A percentile compares a stretch with the other conserved stretches of the same genome.
These are phyloP conservation scores for Globisporangium nunn DNA, from an alignment of 352 stramenopile species.

Conservation along the genomic window DNA sequence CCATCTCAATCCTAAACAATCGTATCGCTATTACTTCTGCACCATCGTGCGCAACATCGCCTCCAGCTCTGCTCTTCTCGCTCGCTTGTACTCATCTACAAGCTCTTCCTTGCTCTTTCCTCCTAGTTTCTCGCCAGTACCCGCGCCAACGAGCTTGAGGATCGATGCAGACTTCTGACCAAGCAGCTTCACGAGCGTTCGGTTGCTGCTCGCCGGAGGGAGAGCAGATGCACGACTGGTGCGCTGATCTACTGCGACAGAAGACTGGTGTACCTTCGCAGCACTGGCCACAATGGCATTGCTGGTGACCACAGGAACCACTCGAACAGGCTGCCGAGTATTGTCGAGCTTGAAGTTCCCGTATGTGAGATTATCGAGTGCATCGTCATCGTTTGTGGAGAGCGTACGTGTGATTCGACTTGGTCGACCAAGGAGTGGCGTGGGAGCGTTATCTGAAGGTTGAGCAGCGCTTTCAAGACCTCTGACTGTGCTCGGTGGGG, in stretches of 20 bases:
- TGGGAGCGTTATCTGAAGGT: too few species aligned
- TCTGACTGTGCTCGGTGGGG: constrained; percentile 1
- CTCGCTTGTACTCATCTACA: constrained; percentile 58
- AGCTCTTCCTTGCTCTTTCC: constrained; percentile 49
- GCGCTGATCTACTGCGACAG: too few species aligned
- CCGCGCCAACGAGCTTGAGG: constrained; percentile 36
- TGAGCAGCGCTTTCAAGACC: constrained; percentile 6
- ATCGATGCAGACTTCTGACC: constrained; percentile 27
- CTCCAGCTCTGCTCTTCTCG: constrained; percentile 50
- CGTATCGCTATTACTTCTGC: constrained; percentile 22
- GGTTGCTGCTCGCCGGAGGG: not conserved
- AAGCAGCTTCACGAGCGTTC: not conserved
- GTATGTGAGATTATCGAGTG: constrained; percentile 4
- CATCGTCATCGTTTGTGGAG: constrained; percentile 1
- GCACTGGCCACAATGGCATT: too few species aligned
- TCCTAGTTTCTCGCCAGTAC: constrained; percentile 11
- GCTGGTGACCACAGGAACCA: not conserved
- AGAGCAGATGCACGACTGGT: too few species aligned
- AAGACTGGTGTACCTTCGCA: too few species aligned
- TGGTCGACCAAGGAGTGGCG: too few species aligned
- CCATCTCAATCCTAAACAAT: not conserved
- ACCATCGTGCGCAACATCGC: constrained; percentile 66
- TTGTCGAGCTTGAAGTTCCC: constrained; percentile 6
- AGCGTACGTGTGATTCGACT: not conserved
- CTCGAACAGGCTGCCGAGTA: constrained; percentile 3